Evolutionary conservation across 2,329 filamentous ascomycete species (phyloP).

Genomic region (Magnaporthales sp.): DNA sequence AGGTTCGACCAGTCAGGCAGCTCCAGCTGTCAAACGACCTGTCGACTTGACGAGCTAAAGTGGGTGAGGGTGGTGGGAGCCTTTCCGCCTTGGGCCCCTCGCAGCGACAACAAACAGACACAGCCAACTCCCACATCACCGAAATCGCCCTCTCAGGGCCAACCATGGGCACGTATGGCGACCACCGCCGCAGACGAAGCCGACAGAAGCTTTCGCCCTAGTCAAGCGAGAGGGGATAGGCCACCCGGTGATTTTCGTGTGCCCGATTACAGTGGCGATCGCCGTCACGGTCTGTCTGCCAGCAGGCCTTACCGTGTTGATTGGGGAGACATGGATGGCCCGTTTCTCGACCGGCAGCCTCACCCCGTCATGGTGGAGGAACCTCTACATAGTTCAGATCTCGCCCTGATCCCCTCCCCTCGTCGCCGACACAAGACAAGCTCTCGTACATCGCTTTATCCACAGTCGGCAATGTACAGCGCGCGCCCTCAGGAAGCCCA

Average conservation of each 20-base stretch:
- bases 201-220: background rate
- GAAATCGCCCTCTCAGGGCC: background rate
- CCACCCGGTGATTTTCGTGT: background rate
- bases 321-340: background rate
- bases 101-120: background rate
- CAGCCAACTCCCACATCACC: background rate
- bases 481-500: background rate
- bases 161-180: background rate
- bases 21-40: slow-evolving; percentile 1
- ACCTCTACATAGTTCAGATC: background rate
- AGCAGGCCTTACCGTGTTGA: background rate
- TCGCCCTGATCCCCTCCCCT: background rate
- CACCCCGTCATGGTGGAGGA: background rate
- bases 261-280: background rate
- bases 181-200: background rate
- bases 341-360: background rate
- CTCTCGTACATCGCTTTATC: background rate
- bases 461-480: background rate
- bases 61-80: background rate
- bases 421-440: background rate
- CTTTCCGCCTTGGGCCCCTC: background rate
- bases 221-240: background rate
- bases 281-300: background rate
- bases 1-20: background rate
- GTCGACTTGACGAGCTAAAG: background rate